These are phyloP conservation scores for Apiotrichum laibachii DNA, from an alignment of 1,284 basidiomycete genomes.

Conservation along the genomic window DNA sequence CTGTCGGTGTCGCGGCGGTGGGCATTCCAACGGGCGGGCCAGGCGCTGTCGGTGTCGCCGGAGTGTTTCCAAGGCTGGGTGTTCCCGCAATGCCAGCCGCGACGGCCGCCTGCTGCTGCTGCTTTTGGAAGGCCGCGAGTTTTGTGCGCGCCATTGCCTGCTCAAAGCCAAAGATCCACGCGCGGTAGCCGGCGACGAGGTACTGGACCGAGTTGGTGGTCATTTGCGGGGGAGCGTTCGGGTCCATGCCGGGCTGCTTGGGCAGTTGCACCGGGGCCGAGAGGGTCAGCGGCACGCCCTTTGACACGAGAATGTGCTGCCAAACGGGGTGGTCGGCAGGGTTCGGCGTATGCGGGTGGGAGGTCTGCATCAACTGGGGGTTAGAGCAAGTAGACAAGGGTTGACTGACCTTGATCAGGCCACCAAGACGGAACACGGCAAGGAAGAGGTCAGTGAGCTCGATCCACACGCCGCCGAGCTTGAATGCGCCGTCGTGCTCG, in stretches of 20 bases:
- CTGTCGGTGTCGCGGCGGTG: not conserved
- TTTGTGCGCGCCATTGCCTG: slow-evolving; percentile 33
- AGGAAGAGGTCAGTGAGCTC: slow-evolving; percentile 42
- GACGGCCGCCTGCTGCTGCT: slow-evolving; percentile 7
- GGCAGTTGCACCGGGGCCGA: slow-evolving; percentile 33
- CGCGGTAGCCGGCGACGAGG: slow-evolving; percentile 35
- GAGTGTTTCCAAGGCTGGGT: not conserved
- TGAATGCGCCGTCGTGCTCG: slow-evolving; percentile 35
- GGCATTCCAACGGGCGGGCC: slow-evolving; percentile 1
- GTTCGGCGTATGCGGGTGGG: slow-evolving; percentile 11
- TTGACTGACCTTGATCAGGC: slow-evolving; percentile 24
- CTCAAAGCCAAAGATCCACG: slow-evolving; percentile 43
- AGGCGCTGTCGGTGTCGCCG: slow-evolving; percentile 6
- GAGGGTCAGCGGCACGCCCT: slow-evolving; percentile 33
- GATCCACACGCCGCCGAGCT: slow-evolving; percentile 38
- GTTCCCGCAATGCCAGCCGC: not conserved
- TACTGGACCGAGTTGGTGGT: slow-evolving; percentile 38
- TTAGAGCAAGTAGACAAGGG: too few species aligned
- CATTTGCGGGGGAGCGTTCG: slow-evolving; percentile 20
- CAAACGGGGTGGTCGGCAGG: slow-evolving; percentile 31
- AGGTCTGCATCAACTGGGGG: slow-evolving; percentile 16
- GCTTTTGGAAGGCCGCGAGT: slow-evolving; percentile 17
- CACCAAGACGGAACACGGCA: slow-evolving; percentile 33
- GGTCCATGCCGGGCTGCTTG: slow-evolving; percentile 21
- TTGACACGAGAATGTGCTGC: slow-evolving; percentile 24